phyloP scores from a whole-genome alignment of 2,329 filamentous ascomycete species.

The Pseudogymnoascus destructans region DNA sequence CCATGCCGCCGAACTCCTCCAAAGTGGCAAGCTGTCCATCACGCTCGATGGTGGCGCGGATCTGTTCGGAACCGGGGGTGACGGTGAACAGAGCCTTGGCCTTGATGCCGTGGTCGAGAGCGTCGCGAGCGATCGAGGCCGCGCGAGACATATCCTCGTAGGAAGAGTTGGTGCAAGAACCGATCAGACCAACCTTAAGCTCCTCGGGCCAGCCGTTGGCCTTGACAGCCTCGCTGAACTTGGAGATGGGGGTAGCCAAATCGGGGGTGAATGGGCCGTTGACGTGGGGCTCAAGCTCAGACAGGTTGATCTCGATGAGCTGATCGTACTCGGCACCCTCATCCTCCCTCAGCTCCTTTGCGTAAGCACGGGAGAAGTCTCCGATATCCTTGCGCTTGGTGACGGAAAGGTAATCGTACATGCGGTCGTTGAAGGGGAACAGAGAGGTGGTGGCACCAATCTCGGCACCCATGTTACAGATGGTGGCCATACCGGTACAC shows the following conservation, averaged over 20 bases:
- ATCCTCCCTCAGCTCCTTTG: slow-evolving; percentile 74
- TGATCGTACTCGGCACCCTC: slow-evolving; percentile 91
- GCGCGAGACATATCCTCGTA: slow-evolving; percentile 87
- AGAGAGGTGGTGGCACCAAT: slow-evolving; percentile 81
- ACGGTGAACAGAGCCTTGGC: slow-evolving; percentile 88
- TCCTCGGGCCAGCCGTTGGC: slow-evolving; percentile 93
- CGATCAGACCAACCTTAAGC: slow-evolving; percentile 91
- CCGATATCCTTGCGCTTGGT: slow-evolving; percentile 87
- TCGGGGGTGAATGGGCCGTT: slow-evolving; percentile 99
- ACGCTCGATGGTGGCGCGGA: slow-evolving; percentile 77
- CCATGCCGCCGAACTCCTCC: slow-evolving; percentile 88
- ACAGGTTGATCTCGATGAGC: slow-evolving; percentile 90
- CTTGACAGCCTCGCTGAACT: slow-evolving; percentile 90
- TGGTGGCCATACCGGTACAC: slow-evolving; percentile 78
- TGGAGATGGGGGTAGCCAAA: slow-evolving; percentile 92
- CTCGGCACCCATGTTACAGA: slow-evolving; percentile 59
- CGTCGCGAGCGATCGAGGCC: slow-evolving; percentile 82
- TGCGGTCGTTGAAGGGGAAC: slow-evolving; percentile 96
- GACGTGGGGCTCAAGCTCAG: slow-evolving; percentile 90
- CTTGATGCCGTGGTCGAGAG: slow-evolving; percentile 85
- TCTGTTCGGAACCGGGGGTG: slow-evolving; percentile 93
- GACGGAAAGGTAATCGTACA: slow-evolving; percentile 88
- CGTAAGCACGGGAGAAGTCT: slow-evolving; percentile 76
- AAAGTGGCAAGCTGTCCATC: slow-evolving; percentile 90
- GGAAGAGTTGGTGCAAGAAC: slow-evolving; percentile 89